phyloP scores from a whole-genome alignment of 805 yeast species.

The Metschnikowia cubensis region DNA sequence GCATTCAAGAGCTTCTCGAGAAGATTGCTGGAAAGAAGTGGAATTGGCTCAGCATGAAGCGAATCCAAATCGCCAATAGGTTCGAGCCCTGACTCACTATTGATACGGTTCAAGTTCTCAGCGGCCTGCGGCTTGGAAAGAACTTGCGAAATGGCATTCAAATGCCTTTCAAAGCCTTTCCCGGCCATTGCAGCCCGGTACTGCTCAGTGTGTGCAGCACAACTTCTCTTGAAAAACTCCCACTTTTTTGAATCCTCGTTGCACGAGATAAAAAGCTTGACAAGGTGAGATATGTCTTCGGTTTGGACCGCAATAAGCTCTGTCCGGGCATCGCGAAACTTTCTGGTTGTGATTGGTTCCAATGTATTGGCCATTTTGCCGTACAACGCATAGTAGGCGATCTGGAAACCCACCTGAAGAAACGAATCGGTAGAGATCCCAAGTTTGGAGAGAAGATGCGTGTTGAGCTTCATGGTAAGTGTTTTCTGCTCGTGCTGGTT shows the following conservation, averaged over 20 bases:
- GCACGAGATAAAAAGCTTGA: slow-evolving; percentile 62
- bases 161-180: slow-evolving; percentile 68
- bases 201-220: slow-evolving; percentile 47
- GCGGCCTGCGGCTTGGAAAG: slow-evolving; percentile 41
- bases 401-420: slow-evolving; percentile 49
- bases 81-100: slow-evolving; percentile 22
- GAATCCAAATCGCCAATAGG: slow-evolving; percentile 11
- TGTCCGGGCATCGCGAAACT: slow-evolving; percentile 64
- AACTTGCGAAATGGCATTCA: slow-evolving; percentile 58
- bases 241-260: slow-evolving; percentile 44
- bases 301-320: slow-evolving; percentile 66
- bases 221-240: slow-evolving; percentile 47
- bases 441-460: slow-evolving; percentile 37
- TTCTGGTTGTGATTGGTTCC: slow-evolving; percentile 64
- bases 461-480: slow-evolving; percentile 31
- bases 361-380: slow-evolving; percentile 48
- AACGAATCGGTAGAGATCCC: slow-evolving; percentile 47
- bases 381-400: slow-evolving; percentile 52
- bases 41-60: slow-evolving; percentile 16
- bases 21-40: slow-evolving; percentile 31
- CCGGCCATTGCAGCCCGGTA: slow-evolving; percentile 56
- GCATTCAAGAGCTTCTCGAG: slow-evolving; percentile 35
- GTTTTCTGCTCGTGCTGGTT: slow-evolving; percentile 55
- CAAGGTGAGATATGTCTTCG: slow-evolving; percentile 45
- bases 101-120: slow-evolving; percentile 38